Base-by-base conservation (phyloP, 495 filamentous ascomycete genomes). In the Daldinia caldariorum region DNA sequence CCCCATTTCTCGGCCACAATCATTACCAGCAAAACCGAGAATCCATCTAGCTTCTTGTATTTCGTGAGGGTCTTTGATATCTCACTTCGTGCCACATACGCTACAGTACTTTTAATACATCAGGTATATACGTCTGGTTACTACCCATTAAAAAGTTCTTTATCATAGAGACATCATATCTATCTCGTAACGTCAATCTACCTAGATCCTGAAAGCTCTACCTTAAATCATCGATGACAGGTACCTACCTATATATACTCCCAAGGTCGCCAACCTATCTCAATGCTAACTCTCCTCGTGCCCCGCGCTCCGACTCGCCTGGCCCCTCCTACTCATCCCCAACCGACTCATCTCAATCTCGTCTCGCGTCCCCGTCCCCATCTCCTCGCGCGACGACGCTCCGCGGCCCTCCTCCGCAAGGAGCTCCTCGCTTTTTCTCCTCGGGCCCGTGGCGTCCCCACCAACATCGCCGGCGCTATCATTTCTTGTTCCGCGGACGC, bases 341-440 rank as follows among this genome's bases (percentile, higher is more conserved):
- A 73, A 12, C 37, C 64, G 61, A 18, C 67, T 57, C 69, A 73
- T 74, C 61, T 73, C 67, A 31, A 73, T 71, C 38, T 32, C 59
- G 22, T 64, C 61, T 2, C 60, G 45, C 14, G 57, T 41, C 16
- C 45, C 58, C 10, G 37, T 29, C 22, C 38, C 53, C 10, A 34
- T 26, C 41, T 64, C 54, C 37, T 54, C 66, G 14, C 35, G 57
- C 10, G 50, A 22, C 12, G 57, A 13, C 3, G 3, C 26, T 2
- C 56, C 65, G 32, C 63, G 60, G 9, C 80, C 80, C 34, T 79
- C 72, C 67, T 82, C 80, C 0, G 74, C 81, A 14, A 77, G 67
- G 14, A 79, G 71, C 66, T 75, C 72, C 45, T 73, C 75, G 22
- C 76, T 75, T 71, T 71, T 71, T 45, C 63, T 61, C 34, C 29